Evolutionary conservation across 108 stramenopile species (phyloP).

Genomic region (Tribonema minus): DNA sequence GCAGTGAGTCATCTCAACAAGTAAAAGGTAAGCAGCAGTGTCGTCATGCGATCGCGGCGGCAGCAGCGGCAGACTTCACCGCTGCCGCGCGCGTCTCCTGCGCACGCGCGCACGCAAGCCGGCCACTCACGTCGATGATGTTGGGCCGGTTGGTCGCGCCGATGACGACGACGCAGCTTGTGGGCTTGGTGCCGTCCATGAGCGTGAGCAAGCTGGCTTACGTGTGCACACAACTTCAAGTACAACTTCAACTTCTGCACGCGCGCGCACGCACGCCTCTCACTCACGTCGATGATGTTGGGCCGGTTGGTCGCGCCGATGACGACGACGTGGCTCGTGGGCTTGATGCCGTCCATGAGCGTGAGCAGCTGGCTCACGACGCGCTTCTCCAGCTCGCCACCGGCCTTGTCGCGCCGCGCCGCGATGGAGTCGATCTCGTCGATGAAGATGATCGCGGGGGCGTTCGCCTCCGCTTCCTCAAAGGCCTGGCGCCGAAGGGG

Average conservation of each 20-base stretch:
- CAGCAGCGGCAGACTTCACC: neutral
- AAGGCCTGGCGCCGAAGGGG: too few species aligned
- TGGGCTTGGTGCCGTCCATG: conserved; percentile 93
- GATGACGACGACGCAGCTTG: conserved; percentile 90
- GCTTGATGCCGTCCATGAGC: conserved; percentile 92
- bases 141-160: conserved; percentile 96
- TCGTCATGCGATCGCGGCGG: neutral
- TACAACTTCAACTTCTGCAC: too few species aligned
- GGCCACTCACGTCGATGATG: conserved; percentile 66
- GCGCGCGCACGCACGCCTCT: neutral
- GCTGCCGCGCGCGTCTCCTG: neutral
- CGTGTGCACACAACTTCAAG: too few species aligned
- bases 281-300: conserved; percentile 83
- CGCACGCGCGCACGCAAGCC: neutral
- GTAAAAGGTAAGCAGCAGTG: neutral
- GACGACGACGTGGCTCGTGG: conserved; percentile 87
- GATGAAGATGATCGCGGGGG: conserved; percentile 93
- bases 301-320: conserved; percentile 95
- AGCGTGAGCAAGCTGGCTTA: too few species aligned
- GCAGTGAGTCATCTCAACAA: neutral
- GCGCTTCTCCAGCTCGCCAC: conserved; percentile 60
- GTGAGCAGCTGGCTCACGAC: conserved; percentile 95
- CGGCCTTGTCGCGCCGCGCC: conserved; percentile 93
- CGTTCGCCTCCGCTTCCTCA: conserved; percentile 79
- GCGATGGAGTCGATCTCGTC: conserved; percentile 98